phyloP scores from a whole-genome alignment of 345 rosid species.

The Lumnitzera racemosa region DNA sequence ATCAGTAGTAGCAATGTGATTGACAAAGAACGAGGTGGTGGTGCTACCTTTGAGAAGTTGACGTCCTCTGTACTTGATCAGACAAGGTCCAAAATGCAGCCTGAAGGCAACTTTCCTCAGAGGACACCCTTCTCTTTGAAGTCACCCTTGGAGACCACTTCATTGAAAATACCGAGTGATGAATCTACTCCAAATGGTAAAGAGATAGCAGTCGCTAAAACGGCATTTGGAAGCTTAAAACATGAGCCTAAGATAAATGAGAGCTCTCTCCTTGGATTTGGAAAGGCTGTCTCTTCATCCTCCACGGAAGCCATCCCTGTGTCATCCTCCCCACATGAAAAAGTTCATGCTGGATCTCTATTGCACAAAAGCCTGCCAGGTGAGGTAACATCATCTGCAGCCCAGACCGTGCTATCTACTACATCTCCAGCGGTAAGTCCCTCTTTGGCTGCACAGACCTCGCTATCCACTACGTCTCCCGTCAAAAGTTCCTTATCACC shows the following conservation, averaged over 20 bases:
- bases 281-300: neutral
- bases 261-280: constrained; percentile 16
- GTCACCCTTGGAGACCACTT: constrained; percentile 19
- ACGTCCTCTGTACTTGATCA: constrained; percentile 21
- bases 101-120: constrained; percentile 22
- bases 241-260: constrained; percentile 17
- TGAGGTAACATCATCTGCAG: constrained; percentile 19
- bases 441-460: constrained; percentile 18
- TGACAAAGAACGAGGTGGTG: constrained; percentile 19
- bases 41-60: constrained; percentile 29
- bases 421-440: constrained; percentile 27
- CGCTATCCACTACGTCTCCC: constrained; percentile 20
- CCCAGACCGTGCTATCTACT: constrained; percentile 27
- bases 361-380: constrained; percentile 30
- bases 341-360: constrained; percentile 21
- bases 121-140: constrained; percentile 20
- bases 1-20: constrained; percentile 17
- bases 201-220: constrained; percentile 17
- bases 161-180: constrained; percentile 29
- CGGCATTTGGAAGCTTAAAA: constrained; percentile 20
- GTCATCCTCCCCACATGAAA: constrained; percentile 21
- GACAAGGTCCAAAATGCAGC: constrained; percentile 24
- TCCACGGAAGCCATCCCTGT: constrained; percentile 23
- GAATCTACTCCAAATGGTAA: constrained; percentile 18
- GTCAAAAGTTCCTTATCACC: constrained; percentile 14